Percentiles rank a stretch among this genome's conserved stretches.
phyloP scores from a whole-genome alignment of 495 filamentous ascomycete genomes.

The Tuber indicum region DNA sequence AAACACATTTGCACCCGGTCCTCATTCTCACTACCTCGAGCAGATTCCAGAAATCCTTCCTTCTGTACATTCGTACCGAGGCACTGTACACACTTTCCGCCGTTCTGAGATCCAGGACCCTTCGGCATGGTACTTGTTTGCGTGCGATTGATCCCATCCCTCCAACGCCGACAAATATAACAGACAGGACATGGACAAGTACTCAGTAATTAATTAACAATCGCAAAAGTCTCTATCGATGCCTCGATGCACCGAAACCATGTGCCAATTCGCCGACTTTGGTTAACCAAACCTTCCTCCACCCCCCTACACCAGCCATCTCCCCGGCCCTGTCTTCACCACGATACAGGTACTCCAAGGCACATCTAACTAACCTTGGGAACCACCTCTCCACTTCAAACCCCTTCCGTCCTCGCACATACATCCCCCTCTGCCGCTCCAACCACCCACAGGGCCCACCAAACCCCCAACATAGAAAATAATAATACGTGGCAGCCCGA shows the following conservation, averaged over 20 bases:
- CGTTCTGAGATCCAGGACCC: neutral
- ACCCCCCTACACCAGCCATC: neutral
- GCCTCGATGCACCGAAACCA: neutral
- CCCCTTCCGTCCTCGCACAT: constrained; percentile 3
- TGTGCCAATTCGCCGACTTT: neutral
- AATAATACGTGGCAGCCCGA: neutral
- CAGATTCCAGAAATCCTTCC: neutral
- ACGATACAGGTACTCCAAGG: neutral
- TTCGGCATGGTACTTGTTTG: neutral
- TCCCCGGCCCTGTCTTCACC: neutral
- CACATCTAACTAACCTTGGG: neutral
- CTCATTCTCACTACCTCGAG: neutral
- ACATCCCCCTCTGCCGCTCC: neutral
- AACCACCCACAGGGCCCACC: neutral
- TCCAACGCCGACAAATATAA: neutral
- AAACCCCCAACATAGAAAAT: neutral
- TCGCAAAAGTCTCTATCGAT: neutral
- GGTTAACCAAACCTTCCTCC: neutral
- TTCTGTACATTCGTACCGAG: neutral
- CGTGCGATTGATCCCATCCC: neutral
- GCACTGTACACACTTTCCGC: neutral
- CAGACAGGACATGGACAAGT: neutral
- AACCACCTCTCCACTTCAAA: neutral
- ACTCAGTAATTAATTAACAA: neutral
- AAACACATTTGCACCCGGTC: neutral